Evolutionary conservation across 1,284 basidiomycete species (phyloP).

Genomic region (Apiotrichum domesticum): DNA sequence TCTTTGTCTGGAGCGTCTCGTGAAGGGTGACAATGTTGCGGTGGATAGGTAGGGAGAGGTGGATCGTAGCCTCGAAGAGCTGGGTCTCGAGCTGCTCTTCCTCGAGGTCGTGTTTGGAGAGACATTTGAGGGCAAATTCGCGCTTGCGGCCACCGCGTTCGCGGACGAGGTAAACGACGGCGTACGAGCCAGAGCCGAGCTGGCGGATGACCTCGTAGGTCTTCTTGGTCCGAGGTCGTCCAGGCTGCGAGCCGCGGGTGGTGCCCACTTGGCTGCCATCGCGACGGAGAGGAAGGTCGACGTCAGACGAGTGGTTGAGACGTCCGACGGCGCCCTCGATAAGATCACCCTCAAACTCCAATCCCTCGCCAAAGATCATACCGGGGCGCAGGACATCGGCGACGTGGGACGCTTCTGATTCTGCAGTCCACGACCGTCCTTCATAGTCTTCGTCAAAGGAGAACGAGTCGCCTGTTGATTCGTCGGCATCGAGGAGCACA

Average conservation of each 20-base stretch:
- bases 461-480: slow-evolving; percentile 6
- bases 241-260: slow-evolving; percentile 5
- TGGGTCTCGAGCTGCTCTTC: slow-evolving; percentile 78
- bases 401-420: slow-evolving; percentile 19
- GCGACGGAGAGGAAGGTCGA: slow-evolving; percentile 32
- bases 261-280: slow-evolving; percentile 38
- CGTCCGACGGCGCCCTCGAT: slow-evolving; percentile 39
- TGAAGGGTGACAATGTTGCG: slow-evolving; percentile 94
- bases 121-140: slow-evolving; percentile 88
- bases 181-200: slow-evolving; percentile 83
- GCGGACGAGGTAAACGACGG: slow-evolving; percentile 85
- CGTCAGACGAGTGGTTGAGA: slow-evolving; percentile 18
- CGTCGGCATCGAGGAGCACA: slow-evolving; percentile 33
- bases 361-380: slow-evolving; percentile 44
- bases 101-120: slow-evolving; percentile 87
- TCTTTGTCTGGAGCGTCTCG: slow-evolving; percentile 73
- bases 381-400: slow-evolving; percentile 34
- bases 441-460: slow-evolving; percentile 20
- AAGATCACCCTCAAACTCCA: slow-evolving; percentile 42
- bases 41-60: slow-evolving; percentile 85
- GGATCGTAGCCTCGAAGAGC: slow-evolving; percentile 88
- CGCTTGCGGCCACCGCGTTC: slow-evolving; percentile 77
- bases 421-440: slow-evolving; percentile 16
- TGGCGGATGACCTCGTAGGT: slow-evolving; percentile 72
- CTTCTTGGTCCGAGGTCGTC: slow-evolving; percentile 24